Evolutionary conservation across 2,329 filamentous ascomycete genomes (phyloP).

Genomic region (Fusarium robinianum): DNA sequence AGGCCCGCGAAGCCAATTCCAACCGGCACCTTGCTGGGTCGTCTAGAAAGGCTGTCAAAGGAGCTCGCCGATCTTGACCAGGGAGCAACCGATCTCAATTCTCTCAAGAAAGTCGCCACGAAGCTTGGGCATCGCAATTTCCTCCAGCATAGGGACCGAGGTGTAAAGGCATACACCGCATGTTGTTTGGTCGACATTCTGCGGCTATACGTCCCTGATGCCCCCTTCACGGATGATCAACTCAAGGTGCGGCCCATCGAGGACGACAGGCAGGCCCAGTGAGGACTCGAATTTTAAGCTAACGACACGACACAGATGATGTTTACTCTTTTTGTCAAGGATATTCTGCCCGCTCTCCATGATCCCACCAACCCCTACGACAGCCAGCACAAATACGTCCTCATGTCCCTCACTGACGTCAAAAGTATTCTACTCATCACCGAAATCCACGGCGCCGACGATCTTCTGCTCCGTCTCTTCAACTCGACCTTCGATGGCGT

Average conservation of each 20-base stretch:
- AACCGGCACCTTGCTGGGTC: conserved; percentile 77
- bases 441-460: conserved; percentile 82
- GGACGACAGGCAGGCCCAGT: neutral
- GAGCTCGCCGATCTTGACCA: conserved; percentile 88
- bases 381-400: conserved; percentile 87
- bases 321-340: conserved; percentile 84
- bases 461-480: conserved; percentile 80
- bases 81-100: conserved; percentile 80
- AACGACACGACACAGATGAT: conserved; percentile 69
- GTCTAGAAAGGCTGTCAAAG: conserved; percentile 78
- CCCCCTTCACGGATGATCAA: conserved; percentile 87
- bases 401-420: conserved; percentile 85
- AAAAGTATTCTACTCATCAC: conserved; percentile 93
- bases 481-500: conserved; percentile 90
- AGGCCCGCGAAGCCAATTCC: conserved; percentile 87
- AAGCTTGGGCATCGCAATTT: conserved; percentile 83
- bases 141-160: conserved; percentile 88
- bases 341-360: conserved; percentile 81
- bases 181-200: conserved; percentile 93
- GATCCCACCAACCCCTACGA: conserved; percentile 90
- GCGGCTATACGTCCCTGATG: conserved; percentile 89
- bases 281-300: conserved; percentile 16
- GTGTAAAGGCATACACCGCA: conserved; percentile 85
- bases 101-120: conserved; percentile 81
- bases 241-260: conserved; percentile 68